Base-by-base conservation (phyloP, 345 rosid genomes). In the Gossypium herbaceum region DNA sequence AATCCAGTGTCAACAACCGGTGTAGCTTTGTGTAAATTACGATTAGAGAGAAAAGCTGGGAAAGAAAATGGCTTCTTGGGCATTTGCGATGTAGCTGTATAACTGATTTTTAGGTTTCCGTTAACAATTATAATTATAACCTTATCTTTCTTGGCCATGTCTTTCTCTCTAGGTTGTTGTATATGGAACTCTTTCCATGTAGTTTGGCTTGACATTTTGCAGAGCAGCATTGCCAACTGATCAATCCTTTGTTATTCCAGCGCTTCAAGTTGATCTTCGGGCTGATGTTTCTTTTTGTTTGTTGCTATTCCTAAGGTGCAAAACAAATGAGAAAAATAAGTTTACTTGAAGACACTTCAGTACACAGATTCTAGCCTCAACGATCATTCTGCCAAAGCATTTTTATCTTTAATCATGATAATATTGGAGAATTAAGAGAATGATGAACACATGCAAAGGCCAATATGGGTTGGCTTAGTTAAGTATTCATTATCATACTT, bases 11-110 rank as follows among this genome's bases (percentile, higher is more conserved):
- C 56, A 75, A 75, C 72, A 41, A 63, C 67, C 74, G 67, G 70
- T 75, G 54, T 87, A 82, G 83, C 61, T 55, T 58, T 82, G 81
- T 85, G 85, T 79, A 87, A 85, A 87, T 79, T 72, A 56, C 66
- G 65, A 60, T 24, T 13, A 78, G 83, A 69, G 68, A 72, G 79
- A 72, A 77, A 75, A 79, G 75, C 79, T 78, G 78, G 81, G 82
- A 78, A 60, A 73, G 81, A 77, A 74, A 78, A 76, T 79, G 76
- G 86, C 78, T 77, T 80, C 74, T 81, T 82, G 68, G 76, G 74
- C 68, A 71, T 77, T 71, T 76, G 79, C 72, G 58, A 81, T 81
- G 73, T 81, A 81, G 86, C 60, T 34, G 61, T 80, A 57, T 34
- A 34, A 34, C 41, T 34, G 41, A 5, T 34, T 34, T 34, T 34